phyloP scores from a whole-genome alignment of 139 green algal genomes.

The Coelastrella sp. region DNA sequence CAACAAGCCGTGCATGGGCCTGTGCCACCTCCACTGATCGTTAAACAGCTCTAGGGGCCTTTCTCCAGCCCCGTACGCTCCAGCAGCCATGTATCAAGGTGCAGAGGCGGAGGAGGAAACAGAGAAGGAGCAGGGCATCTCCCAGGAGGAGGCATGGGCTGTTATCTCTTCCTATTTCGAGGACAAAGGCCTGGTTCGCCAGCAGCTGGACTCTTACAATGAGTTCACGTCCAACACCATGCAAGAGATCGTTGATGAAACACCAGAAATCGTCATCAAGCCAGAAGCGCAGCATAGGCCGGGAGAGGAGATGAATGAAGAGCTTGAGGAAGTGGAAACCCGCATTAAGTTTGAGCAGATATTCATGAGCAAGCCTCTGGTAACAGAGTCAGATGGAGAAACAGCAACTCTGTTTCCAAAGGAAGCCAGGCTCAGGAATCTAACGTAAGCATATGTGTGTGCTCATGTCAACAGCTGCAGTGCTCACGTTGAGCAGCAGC shows the following conservation, averaged over 20 bases:
- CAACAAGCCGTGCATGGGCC: not conserved
- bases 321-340: slow-evolving; percentile 10
- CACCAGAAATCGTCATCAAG: slow-evolving; percentile 71
- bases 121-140: slow-evolving; percentile 39
- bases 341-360: slow-evolving; percentile 95
- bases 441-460: slow-evolving; percentile 92
- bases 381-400: slow-evolving; percentile 94
- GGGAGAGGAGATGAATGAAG: slow-evolving; percentile 52
- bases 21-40: not conserved
- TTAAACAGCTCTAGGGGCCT: not conserved
- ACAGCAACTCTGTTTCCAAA: slow-evolving; percentile 93
- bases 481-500: not conserved
- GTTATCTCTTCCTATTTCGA: slow-evolving; percentile 90
- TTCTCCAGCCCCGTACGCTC: not conserved
- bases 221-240: slow-evolving; percentile 97
- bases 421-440: slow-evolving; percentile 94
- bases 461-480: too few relatives aligned
- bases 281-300: slow-evolving; percentile 89
- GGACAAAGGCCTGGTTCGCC: slow-evolving; percentile 95
- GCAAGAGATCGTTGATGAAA: slow-evolving; percentile 85
- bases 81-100: slow-evolving; percentile 36
- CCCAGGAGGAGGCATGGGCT: slow-evolving; percentile 70
- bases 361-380: slow-evolving; percentile 93
- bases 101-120: slow-evolving; percentile 30
- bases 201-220: slow-evolving; percentile 99